Conservation (phyloP, 2,329 filamentous ascomycete genomes). For the Hypoxylon sp. region DNA sequence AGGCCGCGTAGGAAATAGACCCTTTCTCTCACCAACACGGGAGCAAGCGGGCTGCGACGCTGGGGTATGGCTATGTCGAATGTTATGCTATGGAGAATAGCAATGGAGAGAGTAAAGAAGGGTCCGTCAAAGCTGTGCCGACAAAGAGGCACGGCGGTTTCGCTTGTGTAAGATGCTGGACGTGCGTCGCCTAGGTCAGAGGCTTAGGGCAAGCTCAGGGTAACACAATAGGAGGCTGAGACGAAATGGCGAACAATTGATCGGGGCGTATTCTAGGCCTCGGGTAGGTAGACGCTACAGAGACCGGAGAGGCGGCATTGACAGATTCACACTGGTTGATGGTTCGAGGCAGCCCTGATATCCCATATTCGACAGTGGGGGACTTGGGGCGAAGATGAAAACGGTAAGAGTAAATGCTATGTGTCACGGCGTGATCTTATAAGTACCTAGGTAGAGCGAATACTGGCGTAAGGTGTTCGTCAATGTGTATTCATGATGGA, state of each 20-base stretch:
- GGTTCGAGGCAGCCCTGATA: slow-evolving; percentile 9
- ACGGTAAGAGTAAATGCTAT: too few relatives aligned
- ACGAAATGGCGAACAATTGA: slow-evolving; percentile 18
- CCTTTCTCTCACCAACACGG: slow-evolving; percentile 16
- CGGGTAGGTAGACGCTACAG: slow-evolving; percentile 5
- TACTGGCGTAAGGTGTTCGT: not conserved
- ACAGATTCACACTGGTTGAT: not conserved
- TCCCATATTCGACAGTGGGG: slow-evolving; percentile 19
- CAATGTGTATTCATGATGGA: not conserved
- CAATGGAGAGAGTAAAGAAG: not conserved
- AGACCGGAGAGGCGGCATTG: slow-evolving; percentile 15
- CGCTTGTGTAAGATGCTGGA: slow-evolving; percentile 2
- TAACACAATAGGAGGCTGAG: slow-evolving; percentile 16
- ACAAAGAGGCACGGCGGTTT: slow-evolving; percentile 8
- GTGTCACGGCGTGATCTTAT: not conserved
- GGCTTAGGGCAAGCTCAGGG: slow-evolving; percentile 4
- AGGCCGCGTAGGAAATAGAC: slow-evolving; percentile 13
- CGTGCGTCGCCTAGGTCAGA: slow-evolving; percentile 2
- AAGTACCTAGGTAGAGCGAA: not conserved
- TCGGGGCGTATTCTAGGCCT: slow-evolving; percentile 16
- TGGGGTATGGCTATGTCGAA: slow-evolving; percentile 10
- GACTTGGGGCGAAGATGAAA: slow-evolving; percentile 12
- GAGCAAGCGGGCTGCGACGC: slow-evolving; percentile 3
- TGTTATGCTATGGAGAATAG: too few relatives aligned
- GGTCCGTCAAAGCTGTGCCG: slow-evolving; percentile 3